phyloP scores from a whole-genome alignment of 2,329 filamentous ascomycete genomes.

The Pseudogymnoascus sp. region DNA sequence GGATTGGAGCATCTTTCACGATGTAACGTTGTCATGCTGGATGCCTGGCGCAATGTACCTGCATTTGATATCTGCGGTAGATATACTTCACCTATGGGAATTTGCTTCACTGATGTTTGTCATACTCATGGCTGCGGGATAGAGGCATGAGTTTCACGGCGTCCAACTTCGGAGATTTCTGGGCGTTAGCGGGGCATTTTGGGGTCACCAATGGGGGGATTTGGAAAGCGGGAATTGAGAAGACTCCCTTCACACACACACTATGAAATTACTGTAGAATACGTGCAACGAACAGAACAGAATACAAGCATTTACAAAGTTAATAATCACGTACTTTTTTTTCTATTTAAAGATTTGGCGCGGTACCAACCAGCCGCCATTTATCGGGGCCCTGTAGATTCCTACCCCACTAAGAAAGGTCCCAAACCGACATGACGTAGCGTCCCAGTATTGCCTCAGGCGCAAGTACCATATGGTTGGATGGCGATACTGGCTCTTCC shows the following conservation, averaged over 20 bases:
- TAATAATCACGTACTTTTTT: too few species aligned
- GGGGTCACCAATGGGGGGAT: not conserved
- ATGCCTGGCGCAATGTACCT: not conserved
- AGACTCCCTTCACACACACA: not conserved
- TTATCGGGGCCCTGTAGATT: not conserved
- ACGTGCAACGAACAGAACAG: not conserved
- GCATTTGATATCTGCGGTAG: not conserved
- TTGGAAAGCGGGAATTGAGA: not conserved
- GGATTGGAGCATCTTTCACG: slow-evolving; percentile 11
- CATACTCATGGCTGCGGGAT: not conserved
- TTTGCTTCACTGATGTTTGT: not conserved
- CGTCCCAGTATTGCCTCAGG: slow-evolving; percentile 1
- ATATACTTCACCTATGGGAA: not conserved
- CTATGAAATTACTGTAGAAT: not conserved
- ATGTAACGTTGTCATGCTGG: not conserved
- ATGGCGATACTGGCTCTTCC: not conserved
- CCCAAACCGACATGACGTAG: not conserved
- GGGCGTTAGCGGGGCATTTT: not conserved
- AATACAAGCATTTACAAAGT: not conserved
- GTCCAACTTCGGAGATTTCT: not conserved
- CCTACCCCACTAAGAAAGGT: slow-evolving; percentile 5
- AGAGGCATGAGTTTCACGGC: not conserved
- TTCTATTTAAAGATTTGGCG: slow-evolving; percentile 5
- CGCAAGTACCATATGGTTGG: slow-evolving; percentile 1
- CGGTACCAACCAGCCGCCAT: not conserved